Evolutionary conservation across 306 rosid species (phyloP).

Genomic region (Quercus mongolica): DNA sequence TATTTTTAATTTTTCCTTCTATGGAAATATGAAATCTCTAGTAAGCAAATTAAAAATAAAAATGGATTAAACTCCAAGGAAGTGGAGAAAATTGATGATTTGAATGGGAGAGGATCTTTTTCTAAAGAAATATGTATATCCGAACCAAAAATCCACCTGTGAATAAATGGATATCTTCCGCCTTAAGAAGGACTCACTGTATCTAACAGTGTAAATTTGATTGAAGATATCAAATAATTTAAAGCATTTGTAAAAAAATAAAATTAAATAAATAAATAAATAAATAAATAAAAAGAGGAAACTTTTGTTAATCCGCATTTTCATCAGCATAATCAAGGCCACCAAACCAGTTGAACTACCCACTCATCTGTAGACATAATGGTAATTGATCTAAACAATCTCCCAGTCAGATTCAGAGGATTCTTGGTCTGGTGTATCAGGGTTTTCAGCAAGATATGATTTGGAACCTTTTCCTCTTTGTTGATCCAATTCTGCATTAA

Average conservation of each 20-base stretch:
- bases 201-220: neutral
- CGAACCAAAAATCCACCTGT: constrained; percentile 1
- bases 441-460: neutral
- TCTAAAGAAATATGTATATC: no score
- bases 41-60: no score
- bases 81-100: no score
- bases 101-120: no score
- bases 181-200: neutral
- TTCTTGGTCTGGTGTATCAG: neutral
- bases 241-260: neutral
- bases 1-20: no score
- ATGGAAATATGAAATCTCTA: no score
- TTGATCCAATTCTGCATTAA: neutral
- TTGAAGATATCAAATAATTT: neutral
- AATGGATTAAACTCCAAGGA: no score
- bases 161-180: no score
- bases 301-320: neutral
- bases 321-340: neutral
- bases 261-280: no score
- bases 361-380: neutral
- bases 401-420: no score
- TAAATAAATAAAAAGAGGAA: no score
- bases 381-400: no score
- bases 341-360: neutral
- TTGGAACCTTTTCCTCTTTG: neutral